Evolutionary conservation across 148 eudicot genomes (phyloP), one percentile per base, ranked within the genome.

Genomic region (Fallopia convolvulus): DNA sequence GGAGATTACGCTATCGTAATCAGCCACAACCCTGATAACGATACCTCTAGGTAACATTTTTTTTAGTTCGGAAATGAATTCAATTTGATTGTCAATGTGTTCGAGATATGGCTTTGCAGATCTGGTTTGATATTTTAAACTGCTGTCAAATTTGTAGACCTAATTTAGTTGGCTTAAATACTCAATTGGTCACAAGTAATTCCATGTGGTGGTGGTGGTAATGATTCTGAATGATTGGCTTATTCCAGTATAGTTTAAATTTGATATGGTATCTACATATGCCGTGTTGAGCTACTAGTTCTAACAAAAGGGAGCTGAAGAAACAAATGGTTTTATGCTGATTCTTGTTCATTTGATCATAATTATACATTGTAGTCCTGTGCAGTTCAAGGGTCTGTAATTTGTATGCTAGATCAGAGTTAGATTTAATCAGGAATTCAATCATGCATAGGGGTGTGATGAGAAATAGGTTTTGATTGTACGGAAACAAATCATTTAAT

Each of bases 11-110:
- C 78, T 10, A 79, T 79, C 49, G 81, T 79, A 2, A 75, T 79
- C 78, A 79, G 81, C 21, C 81, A 74, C 63, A 79, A 79, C 30
- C 81, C 81, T 1, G 81, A 79, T 46, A 79, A 79, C 15, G 81
- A 73, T 61, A 79, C 81, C 17, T 21, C 58, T 70, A 79, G 81
- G 81, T 79, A 47, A 10, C 15, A 32, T 5, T 9, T n/a, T 23
- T 30, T 17, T 32, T 68, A 32, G 0, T 68, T 6, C 18, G 60
- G 21, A 55, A 4, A 14, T 13, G 56, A 15, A 14, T 14, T 14
- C n/a, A 14, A 15, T 14, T 65, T 23, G 36, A 2, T 4, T 65
- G 70, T 23, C 40, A 7, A 21, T 68, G 10, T 30, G 17, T 39
- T 68, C n/a, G 72, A 30, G 40, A 55, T 44, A 44, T 55, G n/a